A percentile compares a stretch with the other conserved stretches of the same genome.
Evolutionary conservation across 2,329 filamentous ascomycete genomes (phyloP).

Genomic region (Fusarium abutilonis): DNA sequence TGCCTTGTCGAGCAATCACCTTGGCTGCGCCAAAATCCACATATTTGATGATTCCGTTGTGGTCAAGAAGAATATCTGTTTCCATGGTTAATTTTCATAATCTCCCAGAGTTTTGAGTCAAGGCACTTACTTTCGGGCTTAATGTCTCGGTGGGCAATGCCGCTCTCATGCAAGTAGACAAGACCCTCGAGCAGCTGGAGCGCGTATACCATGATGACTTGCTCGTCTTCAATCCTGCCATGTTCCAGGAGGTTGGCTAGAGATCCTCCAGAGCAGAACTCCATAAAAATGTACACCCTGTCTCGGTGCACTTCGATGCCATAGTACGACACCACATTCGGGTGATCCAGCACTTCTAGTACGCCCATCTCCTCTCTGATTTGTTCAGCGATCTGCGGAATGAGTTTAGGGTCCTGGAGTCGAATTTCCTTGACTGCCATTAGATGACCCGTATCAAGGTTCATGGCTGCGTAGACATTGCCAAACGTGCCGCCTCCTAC

Average conservation of each 20-base stretch:
- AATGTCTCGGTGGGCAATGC: conserved; percentile 95
- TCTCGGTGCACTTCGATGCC: conserved; percentile 98
- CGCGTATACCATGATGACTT: conserved; percentile 96
- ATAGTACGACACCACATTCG: conserved; percentile 97
- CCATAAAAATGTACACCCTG: conserved; percentile 99
- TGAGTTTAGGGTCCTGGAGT: conserved; percentile 93
- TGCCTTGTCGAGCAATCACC: conserved; percentile 92
- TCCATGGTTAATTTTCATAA: conserved; percentile 28
- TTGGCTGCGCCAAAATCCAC: conserved; percentile 98
- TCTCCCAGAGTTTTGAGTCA: background rate
- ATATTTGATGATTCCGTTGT: conserved; percentile 98
- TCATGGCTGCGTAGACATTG: conserved; percentile 96
- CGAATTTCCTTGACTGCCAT: conserved; percentile 99
- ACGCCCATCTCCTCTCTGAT: conserved; percentile 98
- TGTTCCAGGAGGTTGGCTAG: conserved; percentile 91
- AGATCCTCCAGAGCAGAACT: conserved; percentile 96
- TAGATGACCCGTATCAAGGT: conserved; percentile 91
- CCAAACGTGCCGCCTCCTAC: conserved; percentile 97
- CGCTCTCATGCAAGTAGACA: conserved; percentile 89
- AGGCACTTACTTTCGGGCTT: conserved; percentile 88
- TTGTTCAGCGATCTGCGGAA: conserved; percentile 91
- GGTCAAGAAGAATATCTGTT: conserved; percentile 90
- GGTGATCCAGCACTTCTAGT: conserved; percentile 92
- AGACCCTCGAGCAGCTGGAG: conserved; percentile 93
- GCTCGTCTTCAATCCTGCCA: conserved; percentile 96